A percentile compares a stretch with the other conserved stretches of the same genome.
phyloP scores from a whole-genome alignment of 2,329 filamentous ascomycete species.

The Neurospora crassa region DNA sequence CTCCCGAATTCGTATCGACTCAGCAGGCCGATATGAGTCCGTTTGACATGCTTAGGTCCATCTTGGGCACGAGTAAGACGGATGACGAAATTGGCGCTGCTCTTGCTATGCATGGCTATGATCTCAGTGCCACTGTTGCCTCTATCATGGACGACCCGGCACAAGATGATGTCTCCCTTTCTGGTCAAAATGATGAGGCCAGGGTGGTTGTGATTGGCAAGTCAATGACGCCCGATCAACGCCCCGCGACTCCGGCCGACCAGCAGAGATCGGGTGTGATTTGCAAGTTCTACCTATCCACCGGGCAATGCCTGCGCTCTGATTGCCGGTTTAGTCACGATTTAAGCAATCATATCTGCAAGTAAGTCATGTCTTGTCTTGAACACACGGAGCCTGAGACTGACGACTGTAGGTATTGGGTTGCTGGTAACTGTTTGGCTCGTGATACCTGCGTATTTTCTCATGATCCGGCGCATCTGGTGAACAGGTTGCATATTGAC shows the following conservation, averaged over 20 bases:
- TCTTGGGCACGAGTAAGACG: conserved; percentile 77
- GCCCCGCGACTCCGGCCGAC: conserved; percentile 67
- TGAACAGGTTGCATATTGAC: conserved; percentile 71
- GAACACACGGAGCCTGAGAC: neutral
- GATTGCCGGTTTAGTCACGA: conserved; percentile 98
- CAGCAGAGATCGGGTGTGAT: conserved; percentile 79
- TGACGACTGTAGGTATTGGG: conserved; percentile 63
- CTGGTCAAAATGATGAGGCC: conserved; percentile 30
- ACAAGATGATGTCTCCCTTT: conserved; percentile 37
- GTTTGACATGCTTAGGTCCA: conserved; percentile 94
- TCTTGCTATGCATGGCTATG: conserved; percentile 80
- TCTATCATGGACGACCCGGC: conserved; percentile 85
- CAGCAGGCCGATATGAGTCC: conserved; percentile 88
- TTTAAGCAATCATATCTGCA: conserved; percentile 92
- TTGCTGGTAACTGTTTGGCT: conserved; percentile 90
- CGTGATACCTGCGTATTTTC: conserved; percentile 94
- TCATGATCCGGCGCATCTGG: conserved; percentile 80
- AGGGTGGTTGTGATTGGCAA: conserved; percentile 67
- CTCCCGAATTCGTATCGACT: conserved; percentile 63
- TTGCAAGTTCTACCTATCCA: conserved; percentile 95
- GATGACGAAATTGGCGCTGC: conserved; percentile 95
- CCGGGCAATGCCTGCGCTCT: conserved; percentile 87
- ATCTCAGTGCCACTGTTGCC: conserved; percentile 83
- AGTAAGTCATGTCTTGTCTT: conserved; percentile 50
- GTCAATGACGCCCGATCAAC: conserved; percentile 66